phyloP scores from a whole-genome alignment of 805 yeast species.

The Schwanniomyces occidentalis region DNA sequence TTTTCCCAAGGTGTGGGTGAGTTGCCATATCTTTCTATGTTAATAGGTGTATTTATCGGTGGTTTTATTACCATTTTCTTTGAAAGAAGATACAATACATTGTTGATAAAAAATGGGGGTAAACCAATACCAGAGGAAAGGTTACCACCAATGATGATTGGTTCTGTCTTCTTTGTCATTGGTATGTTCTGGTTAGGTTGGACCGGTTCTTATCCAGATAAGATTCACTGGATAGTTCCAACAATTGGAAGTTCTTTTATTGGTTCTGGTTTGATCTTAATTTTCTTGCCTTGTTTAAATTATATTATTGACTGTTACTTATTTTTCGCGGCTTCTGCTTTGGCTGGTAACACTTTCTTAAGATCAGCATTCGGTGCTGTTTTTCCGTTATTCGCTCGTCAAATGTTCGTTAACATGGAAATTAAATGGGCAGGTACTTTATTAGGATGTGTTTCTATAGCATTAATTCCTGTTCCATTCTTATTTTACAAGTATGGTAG shows the following conservation, averaged over 20 bases:
- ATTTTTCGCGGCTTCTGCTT: slow-evolving; percentile 53
- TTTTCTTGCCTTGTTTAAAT: slow-evolving; percentile 53
- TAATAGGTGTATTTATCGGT: slow-evolving; percentile 67
- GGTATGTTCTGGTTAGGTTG: slow-evolving; percentile 82
- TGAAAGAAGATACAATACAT: slow-evolving; percentile 54
- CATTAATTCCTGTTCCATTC: slow-evolving; percentile 54
- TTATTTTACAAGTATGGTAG: slow-evolving; percentile 47
- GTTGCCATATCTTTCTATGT: slow-evolving; percentile 77
- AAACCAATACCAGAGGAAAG: slow-evolving; percentile 69
- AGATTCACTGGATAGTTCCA: slow-evolving; percentile 67
- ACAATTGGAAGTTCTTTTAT: slow-evolving; percentile 35
- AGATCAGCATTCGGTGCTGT: slow-evolving; percentile 54
- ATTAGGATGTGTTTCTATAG: slow-evolving; percentile 47
- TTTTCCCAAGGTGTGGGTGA: slow-evolving; percentile 63
- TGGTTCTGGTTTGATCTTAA: slow-evolving; percentile 44
- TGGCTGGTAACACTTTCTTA: slow-evolving; percentile 55
- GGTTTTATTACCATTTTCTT: slow-evolving; percentile 50
- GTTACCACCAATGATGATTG: slow-evolving; percentile 71
- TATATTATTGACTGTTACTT: slow-evolving; percentile 56
- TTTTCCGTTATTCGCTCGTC: slow-evolving; percentile 53
- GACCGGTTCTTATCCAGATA: slow-evolving; percentile 69
- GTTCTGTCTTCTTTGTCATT: slow-evolving; percentile 63
- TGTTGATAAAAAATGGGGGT: slow-evolving; percentile 35
- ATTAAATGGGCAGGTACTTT: slow-evolving; percentile 51
- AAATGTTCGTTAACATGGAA: slow-evolving; percentile 46